Base-by-base conservation (phyloP, 2,329 filamentous ascomycete species). In the Teratosphaeria destructans region DNA sequence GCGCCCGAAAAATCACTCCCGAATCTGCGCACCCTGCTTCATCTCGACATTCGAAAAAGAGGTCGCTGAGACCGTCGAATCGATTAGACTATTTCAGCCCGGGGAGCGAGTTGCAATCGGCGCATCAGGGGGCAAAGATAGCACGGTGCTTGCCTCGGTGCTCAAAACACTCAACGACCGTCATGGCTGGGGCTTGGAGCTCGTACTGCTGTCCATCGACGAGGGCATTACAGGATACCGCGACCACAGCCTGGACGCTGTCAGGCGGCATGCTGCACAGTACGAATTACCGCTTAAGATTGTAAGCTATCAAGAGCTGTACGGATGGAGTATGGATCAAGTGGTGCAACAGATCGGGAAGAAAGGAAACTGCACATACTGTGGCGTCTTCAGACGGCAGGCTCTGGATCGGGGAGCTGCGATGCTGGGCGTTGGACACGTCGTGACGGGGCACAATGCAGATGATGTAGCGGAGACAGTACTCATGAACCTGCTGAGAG, bases 261-360 rank as follows among this genome's bases (percentile, higher is more conserved):
- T 99, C 54, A 96, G 96, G 80, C 82, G 93, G 61, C 97, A 99
- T 74, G 89, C 92, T 0, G 74, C 83, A 12, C 91, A 97, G 74
- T 96, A 97, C 75, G 85, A 87, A 1, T 95, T 99, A 87, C 85
- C 89, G 0, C 78, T 99, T 55, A 89, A 90, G 67, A 95, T 99
- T 59, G 85, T 99, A 56, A 91, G 93, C 56, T 99, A 99, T 69
- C 87, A 87, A 58, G 89, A 96, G 69, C 79, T 99, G 10, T 99
- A 99, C 72, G 94, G 93, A 8, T 99, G 94, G 94, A 96, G 92
- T 0, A 99, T 99, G 94, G 94, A 99, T 70, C 90, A 97, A 71
- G 94, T 99, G 10, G 95, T 99, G 3, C 89, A 92, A 68, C 90
- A 93, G 55, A 89, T 99, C 56, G 94, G 94, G 14, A 97, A 96